A percentile compares a stretch with the other conserved stretches of the same genome.
phyloP scores from a whole-genome alignment of 306 rosid species.

The Castanea sativa region DNA sequence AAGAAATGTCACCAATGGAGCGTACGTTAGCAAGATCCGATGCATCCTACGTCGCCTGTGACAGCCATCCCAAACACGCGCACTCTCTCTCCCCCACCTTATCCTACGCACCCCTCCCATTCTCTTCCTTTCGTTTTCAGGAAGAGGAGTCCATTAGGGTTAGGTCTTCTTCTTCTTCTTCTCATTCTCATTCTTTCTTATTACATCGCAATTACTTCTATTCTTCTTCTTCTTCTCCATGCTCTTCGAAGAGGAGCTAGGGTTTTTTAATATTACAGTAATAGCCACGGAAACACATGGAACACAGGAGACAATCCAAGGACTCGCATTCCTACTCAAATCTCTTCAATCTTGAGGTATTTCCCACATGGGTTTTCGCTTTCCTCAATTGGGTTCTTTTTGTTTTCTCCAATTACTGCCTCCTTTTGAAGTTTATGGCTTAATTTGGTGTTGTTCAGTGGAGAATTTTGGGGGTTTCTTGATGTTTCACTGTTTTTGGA shows the following conservation, averaged over 20 bases:
- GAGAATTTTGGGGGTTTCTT: conserved; percentile 2
- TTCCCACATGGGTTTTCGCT: neutral
- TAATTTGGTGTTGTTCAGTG: neutral
- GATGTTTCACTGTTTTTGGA: neutral
- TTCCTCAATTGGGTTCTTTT: neutral
- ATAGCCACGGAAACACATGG: conserved; percentile 43
- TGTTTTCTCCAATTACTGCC: neutral
- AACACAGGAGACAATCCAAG: conserved; percentile 58
- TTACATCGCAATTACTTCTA: neutral
- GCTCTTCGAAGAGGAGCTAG: conserved; percentile 30
- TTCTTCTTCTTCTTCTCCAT: conserved; percentile 19
- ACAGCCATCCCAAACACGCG: conserved; percentile 15
- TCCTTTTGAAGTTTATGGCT: neutral
- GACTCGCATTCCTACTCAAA: conserved; percentile 57
- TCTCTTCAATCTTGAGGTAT: conserved; percentile 86
- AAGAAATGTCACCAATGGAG: conserved; percentile 24
- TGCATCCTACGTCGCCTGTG: conserved; percentile 30
- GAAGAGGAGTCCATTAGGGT: conserved; percentile 25
- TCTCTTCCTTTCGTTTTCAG: conserved; percentile 20
- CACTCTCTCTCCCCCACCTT: conserved; percentile 29
- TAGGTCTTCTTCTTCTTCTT: conserved; percentile 22
- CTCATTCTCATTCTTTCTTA: conserved; percentile 1
- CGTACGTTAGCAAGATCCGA: conserved; percentile 31
- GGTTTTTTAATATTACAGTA: neutral
- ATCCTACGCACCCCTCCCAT: conserved; percentile 54